A percentile compares a stretch with the other conserved stretches of the same genome.
Conservation (phyloP, 2,329 filamentous ascomycete genomes). For the Sporothrix globosa region DNA sequence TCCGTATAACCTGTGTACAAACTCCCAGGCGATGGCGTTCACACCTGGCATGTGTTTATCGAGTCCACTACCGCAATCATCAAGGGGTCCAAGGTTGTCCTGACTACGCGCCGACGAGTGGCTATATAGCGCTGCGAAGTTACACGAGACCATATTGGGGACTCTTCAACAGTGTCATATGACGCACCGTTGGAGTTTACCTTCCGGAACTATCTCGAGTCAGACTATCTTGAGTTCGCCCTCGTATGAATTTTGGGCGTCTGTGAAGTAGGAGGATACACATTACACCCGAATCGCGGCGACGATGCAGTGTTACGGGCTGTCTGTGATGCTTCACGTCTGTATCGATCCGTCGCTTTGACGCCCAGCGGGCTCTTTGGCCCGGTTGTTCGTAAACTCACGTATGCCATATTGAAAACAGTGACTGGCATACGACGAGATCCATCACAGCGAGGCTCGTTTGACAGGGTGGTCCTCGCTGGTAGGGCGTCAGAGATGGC, state of each 20-base stretch:
- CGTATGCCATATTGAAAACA: too few species aligned
- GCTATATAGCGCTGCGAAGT: conserved; percentile 1
- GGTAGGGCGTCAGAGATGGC: conserved; percentile 1
- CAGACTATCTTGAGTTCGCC: background rate
- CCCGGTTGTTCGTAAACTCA: background rate
- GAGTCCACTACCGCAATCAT: background rate
- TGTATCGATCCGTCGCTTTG: background rate
- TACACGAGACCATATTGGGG: background rate
- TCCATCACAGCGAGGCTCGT: background rate
- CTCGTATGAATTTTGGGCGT: background rate
- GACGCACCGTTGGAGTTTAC: background rate
- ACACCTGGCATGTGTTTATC: background rate
- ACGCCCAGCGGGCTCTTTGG: background rate
- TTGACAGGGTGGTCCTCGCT: background rate
- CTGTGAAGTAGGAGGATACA: background rate
- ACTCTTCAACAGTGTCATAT: conserved; percentile 1
- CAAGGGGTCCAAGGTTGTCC: background rate
- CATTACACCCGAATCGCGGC: background rate
- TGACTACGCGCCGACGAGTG: background rate
- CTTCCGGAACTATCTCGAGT: background rate
- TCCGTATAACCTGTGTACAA: background rate
- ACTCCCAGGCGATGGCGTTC: background rate
- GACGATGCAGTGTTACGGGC: conserved; percentile 10
- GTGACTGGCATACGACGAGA: too few species aligned
- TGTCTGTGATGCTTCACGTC: background rate